Evolutionary conservation across 495 filamentous ascomycete genomes (phyloP).

Genomic region (Neurospora sp.): DNA sequence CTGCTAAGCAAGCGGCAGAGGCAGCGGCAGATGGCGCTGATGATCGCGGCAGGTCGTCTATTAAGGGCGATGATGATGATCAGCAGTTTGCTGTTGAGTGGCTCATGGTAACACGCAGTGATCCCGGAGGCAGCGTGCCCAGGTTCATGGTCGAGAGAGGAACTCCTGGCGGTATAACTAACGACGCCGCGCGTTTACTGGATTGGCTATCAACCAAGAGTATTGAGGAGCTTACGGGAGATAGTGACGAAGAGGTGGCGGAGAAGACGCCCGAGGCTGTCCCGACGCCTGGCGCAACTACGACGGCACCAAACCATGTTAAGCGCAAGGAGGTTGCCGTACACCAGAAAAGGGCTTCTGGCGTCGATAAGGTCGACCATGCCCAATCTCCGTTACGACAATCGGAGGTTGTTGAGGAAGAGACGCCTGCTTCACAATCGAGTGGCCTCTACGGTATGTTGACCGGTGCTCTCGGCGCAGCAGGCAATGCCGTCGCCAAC

Average conservation of each 20-base stretch:
- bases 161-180: conserved; percentile 73
- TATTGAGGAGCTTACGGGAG: conserved; percentile 16
- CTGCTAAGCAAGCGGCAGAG: conserved; percentile 9
- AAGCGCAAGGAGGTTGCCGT: background rate
- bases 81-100: conserved; percentile 60
- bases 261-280: conserved; percentile 5
- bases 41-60: background rate
- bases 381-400: background rate
- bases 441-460: conserved; percentile 43
- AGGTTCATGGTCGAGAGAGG: conserved; percentile 91
- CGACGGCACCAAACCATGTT: background rate
- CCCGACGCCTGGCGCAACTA: background rate
- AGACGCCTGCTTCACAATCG: conserved; percentile 35
- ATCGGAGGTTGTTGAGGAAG: conserved; percentile 3
- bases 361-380: conserved; percentile 20
- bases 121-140: conserved; percentile 86
- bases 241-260: conserved; percentile 2
- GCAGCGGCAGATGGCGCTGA: conserved; percentile 2
- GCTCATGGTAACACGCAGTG: conserved; percentile 94
- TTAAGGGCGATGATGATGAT: conserved; percentile 2
- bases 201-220: conserved; percentile 65
- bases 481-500: conserved; percentile 31
- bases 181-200: conserved; percentile 76
- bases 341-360: conserved; percentile 1
- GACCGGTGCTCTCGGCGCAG: conserved; percentile 31